Percentiles rank a stretch among this genome's conserved stretches.
Evolutionary conservation across 2,329 filamentous ascomycete species (phyloP).

Genomic region (Aspergillus nomiae): DNA sequence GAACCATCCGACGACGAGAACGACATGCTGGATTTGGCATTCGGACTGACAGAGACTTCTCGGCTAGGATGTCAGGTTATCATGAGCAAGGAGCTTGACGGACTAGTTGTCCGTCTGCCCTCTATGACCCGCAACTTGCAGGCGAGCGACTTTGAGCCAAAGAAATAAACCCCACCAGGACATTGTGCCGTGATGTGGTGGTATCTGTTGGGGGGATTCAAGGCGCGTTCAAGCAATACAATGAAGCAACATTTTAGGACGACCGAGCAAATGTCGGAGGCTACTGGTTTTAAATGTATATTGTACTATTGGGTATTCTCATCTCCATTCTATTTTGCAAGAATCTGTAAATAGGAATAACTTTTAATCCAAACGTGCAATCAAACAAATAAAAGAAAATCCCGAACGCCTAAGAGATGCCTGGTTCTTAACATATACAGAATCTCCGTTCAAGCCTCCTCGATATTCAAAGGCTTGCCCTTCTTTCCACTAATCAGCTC

Average conservation of each 20-base stretch:
- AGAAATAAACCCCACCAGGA: constrained; percentile 31
- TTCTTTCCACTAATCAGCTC: constrained; percentile 73
- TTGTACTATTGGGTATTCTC: constrained; percentile 31
- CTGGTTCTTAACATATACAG: constrained; percentile 21
- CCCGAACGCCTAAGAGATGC: constrained; percentile 38
- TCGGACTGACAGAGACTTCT: constrained; percentile 83
- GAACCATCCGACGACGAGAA: constrained; percentile 81
- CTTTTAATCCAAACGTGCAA: constrained; percentile 27
- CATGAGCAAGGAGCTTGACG: constrained; percentile 89
- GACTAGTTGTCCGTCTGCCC: constrained; percentile 80
- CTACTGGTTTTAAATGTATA: constrained; percentile 14
- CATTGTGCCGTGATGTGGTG: background rate
- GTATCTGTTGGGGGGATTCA: constrained; percentile 8
- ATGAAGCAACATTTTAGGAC: background rate
- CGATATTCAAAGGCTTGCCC: constrained; percentile 50
- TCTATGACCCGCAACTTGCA: constrained; percentile 96
- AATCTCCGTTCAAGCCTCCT: constrained; percentile 40
- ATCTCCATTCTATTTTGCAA: constrained; percentile 28
- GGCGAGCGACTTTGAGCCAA: constrained; percentile 78
- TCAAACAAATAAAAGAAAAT: constrained; percentile 20
- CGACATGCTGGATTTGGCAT: constrained; percentile 88
- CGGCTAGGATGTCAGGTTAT: constrained; percentile 85
- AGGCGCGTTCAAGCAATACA: constrained; percentile 15
- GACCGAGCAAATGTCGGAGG: constrained; percentile 8
- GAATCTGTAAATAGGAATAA: constrained; percentile 28